phyloP scores from a whole-genome alignment of 352 stramenopile species.

The Phytophthora hibernalis region DNA sequence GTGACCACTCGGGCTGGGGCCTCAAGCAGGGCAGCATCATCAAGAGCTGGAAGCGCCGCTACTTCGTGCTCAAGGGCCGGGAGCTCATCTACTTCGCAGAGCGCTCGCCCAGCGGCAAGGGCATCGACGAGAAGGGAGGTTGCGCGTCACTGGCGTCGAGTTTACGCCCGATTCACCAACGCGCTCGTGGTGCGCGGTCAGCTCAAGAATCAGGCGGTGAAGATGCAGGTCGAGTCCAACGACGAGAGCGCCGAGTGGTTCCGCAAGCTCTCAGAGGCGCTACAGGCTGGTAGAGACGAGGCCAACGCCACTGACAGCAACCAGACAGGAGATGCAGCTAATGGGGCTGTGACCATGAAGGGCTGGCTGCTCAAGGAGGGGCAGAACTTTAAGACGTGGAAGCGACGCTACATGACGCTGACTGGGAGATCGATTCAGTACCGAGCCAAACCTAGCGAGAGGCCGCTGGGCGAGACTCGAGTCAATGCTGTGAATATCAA shows the following conservation, averaged over 20 bases:
- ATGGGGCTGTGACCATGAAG: constrained; percentile 51
- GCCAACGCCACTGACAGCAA: constrained; percentile 7
- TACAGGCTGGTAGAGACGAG: constrained; percentile 33
- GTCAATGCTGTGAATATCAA: constrained; percentile 84
- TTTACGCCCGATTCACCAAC: constrained; percentile 71
- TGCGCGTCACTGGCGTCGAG: constrained; percentile 65
- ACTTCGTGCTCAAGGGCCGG: constrained; percentile 81
- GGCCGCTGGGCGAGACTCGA: constrained; percentile 64
- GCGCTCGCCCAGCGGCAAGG: constrained; percentile 72
- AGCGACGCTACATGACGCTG: constrained; percentile 83
- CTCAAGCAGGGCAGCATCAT: constrained; percentile 85
- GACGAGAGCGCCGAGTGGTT: constrained; percentile 71
- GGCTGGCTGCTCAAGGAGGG: constrained; percentile 86
- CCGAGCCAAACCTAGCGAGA: constrained; percentile 55
- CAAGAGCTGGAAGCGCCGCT: constrained; percentile 86
- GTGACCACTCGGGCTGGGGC: constrained; percentile 80
- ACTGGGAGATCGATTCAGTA: constrained; percentile 71
- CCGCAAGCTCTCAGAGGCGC: constrained; percentile 50
- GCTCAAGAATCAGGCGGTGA: constrained; percentile 77
- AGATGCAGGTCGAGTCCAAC: constrained; percentile 75
- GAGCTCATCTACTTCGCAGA: constrained; percentile 85
- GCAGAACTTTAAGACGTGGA: constrained; percentile 91
- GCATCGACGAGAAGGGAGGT: constrained; percentile 80
- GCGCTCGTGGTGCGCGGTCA: constrained; percentile 65
- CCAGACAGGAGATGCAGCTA: constrained; percentile 5